Base-by-base conservation (phyloP, 2,329 filamentous ascomycete species). In the Diaporthe eres region DNA sequence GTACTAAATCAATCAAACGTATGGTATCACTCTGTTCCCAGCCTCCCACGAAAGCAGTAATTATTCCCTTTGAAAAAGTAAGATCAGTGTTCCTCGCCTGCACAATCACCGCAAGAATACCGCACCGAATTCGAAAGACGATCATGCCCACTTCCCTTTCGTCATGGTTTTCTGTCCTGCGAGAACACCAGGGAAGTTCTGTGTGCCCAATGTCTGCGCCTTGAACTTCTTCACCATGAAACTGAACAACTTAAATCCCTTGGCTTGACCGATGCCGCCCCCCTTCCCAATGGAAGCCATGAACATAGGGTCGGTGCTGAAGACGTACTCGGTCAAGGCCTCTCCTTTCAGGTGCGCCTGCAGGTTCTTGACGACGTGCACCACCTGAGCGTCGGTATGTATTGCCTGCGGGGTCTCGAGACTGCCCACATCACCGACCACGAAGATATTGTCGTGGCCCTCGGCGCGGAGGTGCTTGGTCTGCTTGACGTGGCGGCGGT, bases 391-490 rank as follows among this genome's bases (percentile, higher is more conserved):
- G 15, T 81, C 80, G 53, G 75, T 77, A 53, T 79, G 72, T 71
- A 79, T 75, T 25, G 72, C 75, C 71, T 77, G 76, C 42, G 79
- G 73, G 25, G 72, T n/a, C 77, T 82, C 65, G 31, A 83, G 77
- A 74, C 80, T 81, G 17, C 79, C 76, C 8, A 77, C 81, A 77
- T 83, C 82, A 67, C 82, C 82, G 19, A 80, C 72, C 22, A 79
- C 82, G 63, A 80, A 83, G 61, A 83, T 76, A 77, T 82, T 78
- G 71, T 80, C 77, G 61, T 79, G 72, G 28, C 80, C 81, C 28
- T 79, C 78, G 73, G 77, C 82, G 67, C 79, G 81, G 31, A 82
- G 78, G 39, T 65, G 74, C 7, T 63, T 22, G 1, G 78, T 80
- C 70, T 81, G 79, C 51, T 77, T 78, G 28, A 83, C 77, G 55